Evolutionary conservation across 2,329 filamentous ascomycete species (phyloP).

Genomic region (Xenoacremonium recifei): DNA sequence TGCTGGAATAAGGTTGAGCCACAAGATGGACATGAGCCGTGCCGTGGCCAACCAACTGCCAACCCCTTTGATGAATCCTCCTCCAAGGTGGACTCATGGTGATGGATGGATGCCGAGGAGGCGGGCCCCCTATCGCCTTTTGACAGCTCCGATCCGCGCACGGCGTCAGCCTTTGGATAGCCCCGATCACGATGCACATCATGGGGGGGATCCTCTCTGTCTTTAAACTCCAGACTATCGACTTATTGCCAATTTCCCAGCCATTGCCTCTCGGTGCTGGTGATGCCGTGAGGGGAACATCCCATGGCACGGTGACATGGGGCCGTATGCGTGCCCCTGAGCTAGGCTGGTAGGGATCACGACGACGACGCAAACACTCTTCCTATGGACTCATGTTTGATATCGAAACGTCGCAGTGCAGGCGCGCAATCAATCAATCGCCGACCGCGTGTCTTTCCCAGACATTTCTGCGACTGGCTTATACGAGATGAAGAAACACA

Average conservation of each 20-base stretch:
- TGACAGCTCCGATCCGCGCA: constrained; percentile 1
- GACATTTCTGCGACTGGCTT: not conserved
- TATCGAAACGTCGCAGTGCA: not conserved
- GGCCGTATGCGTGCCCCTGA: constrained; percentile 18
- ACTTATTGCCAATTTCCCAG: too few relatives aligned
- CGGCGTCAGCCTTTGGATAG: not conserved
- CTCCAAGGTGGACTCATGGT: too few relatives aligned
- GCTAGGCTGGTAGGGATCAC: constrained; percentile 14
- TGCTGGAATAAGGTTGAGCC: too few relatives aligned
- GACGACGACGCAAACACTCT: constrained; percentile 1
- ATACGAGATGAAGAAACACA: not conserved
- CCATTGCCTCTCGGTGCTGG: not conserved
- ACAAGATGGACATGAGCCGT: too few relatives aligned
- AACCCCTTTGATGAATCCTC: too few relatives aligned
- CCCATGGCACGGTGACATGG: not conserved
- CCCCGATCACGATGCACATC: not conserved
- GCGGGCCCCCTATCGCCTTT: too few relatives aligned
- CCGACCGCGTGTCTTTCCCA: not conserved
- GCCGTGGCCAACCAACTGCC: too few relatives aligned
- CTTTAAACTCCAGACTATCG: too few relatives aligned
- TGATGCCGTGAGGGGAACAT: not conserved
- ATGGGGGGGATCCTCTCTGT: too few relatives aligned
- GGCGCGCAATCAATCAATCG: not conserved
- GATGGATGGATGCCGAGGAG: not conserved
- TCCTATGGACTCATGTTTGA: not conserved